phyloP scores from a whole-genome alignment of 2,329 filamentous ascomycete species.

The Botryosphaeria dothidea region DNA sequence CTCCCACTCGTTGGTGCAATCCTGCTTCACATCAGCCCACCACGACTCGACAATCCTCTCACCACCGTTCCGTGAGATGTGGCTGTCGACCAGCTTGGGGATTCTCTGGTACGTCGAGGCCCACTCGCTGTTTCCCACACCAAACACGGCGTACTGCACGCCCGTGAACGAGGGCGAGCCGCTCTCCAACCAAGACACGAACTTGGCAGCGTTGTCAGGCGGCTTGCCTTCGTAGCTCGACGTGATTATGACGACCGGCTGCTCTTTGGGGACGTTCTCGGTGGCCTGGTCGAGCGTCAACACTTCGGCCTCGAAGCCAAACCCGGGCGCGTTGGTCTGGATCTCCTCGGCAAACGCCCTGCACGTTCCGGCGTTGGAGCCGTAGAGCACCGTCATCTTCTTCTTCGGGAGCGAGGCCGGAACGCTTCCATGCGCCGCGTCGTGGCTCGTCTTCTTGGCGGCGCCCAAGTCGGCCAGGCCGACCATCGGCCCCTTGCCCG shows the following conservation, averaged over 20 bases:
- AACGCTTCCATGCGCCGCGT: too few relatives aligned
- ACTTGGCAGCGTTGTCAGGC: slow-evolving; percentile 69
- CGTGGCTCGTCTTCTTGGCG: too few relatives aligned
- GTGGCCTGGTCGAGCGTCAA: slow-evolving; percentile 63
- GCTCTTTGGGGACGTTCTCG: slow-evolving; percentile 59
- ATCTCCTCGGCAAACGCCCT: slow-evolving; percentile 67
- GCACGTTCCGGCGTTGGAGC: slow-evolving; percentile 74
- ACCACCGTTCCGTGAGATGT: too few relatives aligned
- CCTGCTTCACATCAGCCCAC: too few relatives aligned
- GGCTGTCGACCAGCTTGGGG: slow-evolving; percentile 31
- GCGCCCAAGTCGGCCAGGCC: too few relatives aligned
- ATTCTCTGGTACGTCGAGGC: slow-evolving; percentile 42
- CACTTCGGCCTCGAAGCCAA: slow-evolving; percentile 60
- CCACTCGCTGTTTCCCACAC: too few relatives aligned
- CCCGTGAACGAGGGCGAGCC: slow-evolving; percentile 51
- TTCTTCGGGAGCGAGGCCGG: too few relatives aligned
- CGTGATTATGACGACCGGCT: slow-evolving; percentile 67
- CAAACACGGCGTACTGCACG: slow-evolving; percentile 48
- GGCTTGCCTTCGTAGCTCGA: slow-evolving; percentile 75
- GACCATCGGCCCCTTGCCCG: too few relatives aligned
- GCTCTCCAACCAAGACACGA: slow-evolving; percentile 66
- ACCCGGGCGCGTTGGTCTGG: slow-evolving; percentile 57
- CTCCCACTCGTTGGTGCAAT: too few relatives aligned
- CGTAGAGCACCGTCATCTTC: slow-evolving; percentile 68
- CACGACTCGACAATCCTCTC: too few relatives aligned